Conservation (phyloP, 2,329 filamentous ascomycete genomes). For the Raffaelea deltoideospora region DNA sequence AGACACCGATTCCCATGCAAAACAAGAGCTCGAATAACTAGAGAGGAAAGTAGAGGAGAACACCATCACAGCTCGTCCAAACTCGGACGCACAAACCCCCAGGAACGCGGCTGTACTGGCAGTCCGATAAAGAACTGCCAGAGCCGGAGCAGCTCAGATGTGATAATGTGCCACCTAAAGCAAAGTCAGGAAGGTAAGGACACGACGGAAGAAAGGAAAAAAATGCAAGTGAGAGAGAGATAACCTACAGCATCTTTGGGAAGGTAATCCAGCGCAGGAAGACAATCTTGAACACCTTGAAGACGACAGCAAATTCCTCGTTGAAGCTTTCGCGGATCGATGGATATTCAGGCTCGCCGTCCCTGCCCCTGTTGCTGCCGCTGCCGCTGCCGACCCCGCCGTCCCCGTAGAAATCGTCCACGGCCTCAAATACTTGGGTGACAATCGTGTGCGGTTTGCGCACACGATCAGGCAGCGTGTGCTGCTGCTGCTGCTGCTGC, state of each 20-base stretch:
- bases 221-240: background rate
- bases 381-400: constrained; percentile 24
- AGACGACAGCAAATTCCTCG: constrained; percentile 49
- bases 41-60: background rate
- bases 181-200: constrained; percentile 1
- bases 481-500: constrained; percentile 11
- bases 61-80: constrained; percentile 30
- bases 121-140: constrained; percentile 38
- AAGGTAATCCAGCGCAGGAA: constrained; percentile 54
- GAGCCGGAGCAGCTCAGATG: constrained; percentile 27
- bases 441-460: constrained; percentile 29
- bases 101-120: constrained; percentile 32
- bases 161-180: constrained; percentile 25
- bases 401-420: constrained; percentile 16
- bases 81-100: constrained; percentile 28
- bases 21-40: background rate
- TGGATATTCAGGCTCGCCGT: constrained; percentile 20
- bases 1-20: background rate
- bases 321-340: constrained; percentile 42
- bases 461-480: constrained; percentile 20
- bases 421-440: constrained; percentile 4
- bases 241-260: constrained; percentile 54
- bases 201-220: background rate
- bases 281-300: constrained; percentile 49
- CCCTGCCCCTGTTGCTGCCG: too few relatives aligned